A percentile compares a stretch with the other conserved stretches of the same genome.
Conservation (phyloP, 805 yeast species). For the Candida krabiensis region DNA sequence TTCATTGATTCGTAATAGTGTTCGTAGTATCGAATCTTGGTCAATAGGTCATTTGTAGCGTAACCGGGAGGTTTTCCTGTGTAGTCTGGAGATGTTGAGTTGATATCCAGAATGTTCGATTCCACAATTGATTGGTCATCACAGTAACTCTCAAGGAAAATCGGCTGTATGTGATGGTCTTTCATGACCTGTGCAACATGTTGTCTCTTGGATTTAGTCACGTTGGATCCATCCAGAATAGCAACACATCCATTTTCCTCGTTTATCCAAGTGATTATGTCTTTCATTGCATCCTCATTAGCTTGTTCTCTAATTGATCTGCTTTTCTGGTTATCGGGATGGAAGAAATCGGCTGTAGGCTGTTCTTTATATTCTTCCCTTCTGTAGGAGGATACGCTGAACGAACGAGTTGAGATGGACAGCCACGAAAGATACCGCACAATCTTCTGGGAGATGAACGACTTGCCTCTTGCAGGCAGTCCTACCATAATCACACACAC, state of each 20-base stretch:
- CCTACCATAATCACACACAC: constrained; percentile 91
- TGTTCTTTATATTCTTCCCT: constrained; percentile 56
- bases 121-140: constrained; percentile 75
- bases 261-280: constrained; percentile 84
- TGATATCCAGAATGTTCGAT: constrained; percentile 83
- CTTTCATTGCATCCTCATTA: constrained; percentile 66
- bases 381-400: constrained; percentile 87
- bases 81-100: constrained; percentile 85
- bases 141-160: constrained; percentile 91
- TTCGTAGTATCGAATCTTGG: constrained; percentile 74
- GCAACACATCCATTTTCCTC: constrained; percentile 86
- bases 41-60: constrained; percentile 70
- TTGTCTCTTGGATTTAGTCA: constrained; percentile 70
- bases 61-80: constrained; percentile 62
- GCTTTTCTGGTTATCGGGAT: constrained; percentile 64
- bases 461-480: constrained; percentile 88
- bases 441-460: constrained; percentile 90
- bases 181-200: constrained; percentile 57
- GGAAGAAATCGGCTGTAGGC: constrained; percentile 78
- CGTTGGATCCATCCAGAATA: constrained; percentile 90
- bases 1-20: constrained; percentile 76
- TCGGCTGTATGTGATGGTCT: constrained; percentile 73
- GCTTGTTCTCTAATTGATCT: constrained; percentile 65
- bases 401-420: constrained; percentile 79
- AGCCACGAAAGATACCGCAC: constrained; percentile 93